These are phyloP conservation scores for Trypanosoma mega DNA, from an alignment of 208 protist species.

Conservation along the genomic window DNA sequence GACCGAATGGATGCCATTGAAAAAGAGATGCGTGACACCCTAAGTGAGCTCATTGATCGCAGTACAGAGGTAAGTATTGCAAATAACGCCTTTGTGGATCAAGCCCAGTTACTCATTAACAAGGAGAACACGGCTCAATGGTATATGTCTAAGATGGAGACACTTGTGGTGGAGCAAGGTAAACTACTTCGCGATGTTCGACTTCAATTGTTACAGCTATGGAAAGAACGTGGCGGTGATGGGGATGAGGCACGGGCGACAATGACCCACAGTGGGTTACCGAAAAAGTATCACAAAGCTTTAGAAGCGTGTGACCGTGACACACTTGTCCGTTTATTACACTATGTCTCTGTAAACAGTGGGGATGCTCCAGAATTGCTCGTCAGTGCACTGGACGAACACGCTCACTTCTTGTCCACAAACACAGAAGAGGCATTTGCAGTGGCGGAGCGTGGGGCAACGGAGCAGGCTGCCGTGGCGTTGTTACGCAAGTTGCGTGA, in stretches of 20 bases:
- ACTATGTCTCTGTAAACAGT: conserved; percentile 47
- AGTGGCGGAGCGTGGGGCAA: conserved; percentile 23
- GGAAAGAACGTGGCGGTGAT: conserved; percentile 22
- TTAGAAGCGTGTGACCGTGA: conserved; percentile 55
- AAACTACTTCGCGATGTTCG: conserved; percentile 61
- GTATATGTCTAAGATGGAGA: conserved; percentile 55
- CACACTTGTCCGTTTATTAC: conserved; percentile 52
- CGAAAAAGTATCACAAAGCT: conserved; percentile 29
- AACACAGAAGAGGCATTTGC: conserved; percentile 47
- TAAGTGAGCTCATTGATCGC: conserved; percentile 43
- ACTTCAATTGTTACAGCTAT: conserved; percentile 38
- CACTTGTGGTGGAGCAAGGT: conserved; percentile 49
- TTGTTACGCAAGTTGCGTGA: conserved; percentile 59
- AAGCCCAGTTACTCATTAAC: conserved; percentile 33
- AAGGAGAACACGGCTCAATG: conserved; percentile 41
- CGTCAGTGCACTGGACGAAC: conserved; percentile 53
- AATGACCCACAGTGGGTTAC: conserved; percentile 34
- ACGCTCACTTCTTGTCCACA: conserved; percentile 38
- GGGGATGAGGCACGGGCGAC: conserved; percentile 40
- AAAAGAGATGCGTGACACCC: conserved; percentile 31
- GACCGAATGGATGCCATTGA: conserved; percentile 58
- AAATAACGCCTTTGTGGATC: conserved; percentile 45
- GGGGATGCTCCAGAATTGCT: conserved; percentile 31
- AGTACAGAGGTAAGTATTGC: conserved; percentile 52
- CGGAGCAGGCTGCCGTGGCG: conserved; percentile 25